Percentiles rank a stretch among this genome's conserved stretches.
These are phyloP conservation scores for Globisporangium paddicum DNA, from an alignment of 352 stramenopile species.

Conservation along the genomic window DNA sequence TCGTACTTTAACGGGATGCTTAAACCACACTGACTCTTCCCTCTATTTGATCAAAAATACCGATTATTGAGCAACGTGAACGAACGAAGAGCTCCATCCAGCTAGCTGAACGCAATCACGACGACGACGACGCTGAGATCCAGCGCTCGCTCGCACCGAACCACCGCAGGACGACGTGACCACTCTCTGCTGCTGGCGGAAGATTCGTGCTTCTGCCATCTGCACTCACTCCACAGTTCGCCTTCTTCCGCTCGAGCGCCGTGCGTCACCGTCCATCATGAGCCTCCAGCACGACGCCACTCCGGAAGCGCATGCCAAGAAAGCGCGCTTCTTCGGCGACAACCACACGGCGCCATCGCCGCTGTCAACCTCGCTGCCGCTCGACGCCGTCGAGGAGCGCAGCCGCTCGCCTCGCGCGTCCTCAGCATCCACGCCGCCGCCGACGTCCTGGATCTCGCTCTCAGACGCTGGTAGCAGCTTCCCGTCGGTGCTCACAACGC, in stretches of 20 bases:
- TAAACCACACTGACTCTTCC: slow-evolving; percentile 1
- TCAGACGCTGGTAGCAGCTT: slow-evolving; percentile 9
- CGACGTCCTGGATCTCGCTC: slow-evolving; percentile 18
- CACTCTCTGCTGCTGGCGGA: not conserved
- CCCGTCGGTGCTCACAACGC: not conserved
- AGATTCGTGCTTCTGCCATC: slow-evolving; percentile 6
- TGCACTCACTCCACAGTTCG: not conserved
- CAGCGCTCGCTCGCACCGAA: not conserved
- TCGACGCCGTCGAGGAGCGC: slow-evolving; percentile 2
- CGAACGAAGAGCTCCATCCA: not conserved
- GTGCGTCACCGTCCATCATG: not conserved
- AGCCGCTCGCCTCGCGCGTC: not conserved
- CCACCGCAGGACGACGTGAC: not conserved
- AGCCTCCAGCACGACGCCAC: not conserved
- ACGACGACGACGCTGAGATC: not conserved
- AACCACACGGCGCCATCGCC: not conserved
- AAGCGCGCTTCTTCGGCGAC: not conserved
- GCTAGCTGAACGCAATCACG: not conserved
- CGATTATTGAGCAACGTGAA: too few species aligned
- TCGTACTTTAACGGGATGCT: not conserved
- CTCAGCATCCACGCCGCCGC: slow-evolving; percentile 1
- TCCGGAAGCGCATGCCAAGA: not conserved
- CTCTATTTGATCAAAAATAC: too few species aligned
- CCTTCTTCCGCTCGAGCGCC: not conserved
- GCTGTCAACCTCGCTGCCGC: not conserved